Percentiles rank a stretch among this genome's conserved stretches.
These are phyloP conservation scores for Pachysandra terminalis DNA, from an alignment of 164 flowering plant species.

Conservation along the genomic window DNA sequence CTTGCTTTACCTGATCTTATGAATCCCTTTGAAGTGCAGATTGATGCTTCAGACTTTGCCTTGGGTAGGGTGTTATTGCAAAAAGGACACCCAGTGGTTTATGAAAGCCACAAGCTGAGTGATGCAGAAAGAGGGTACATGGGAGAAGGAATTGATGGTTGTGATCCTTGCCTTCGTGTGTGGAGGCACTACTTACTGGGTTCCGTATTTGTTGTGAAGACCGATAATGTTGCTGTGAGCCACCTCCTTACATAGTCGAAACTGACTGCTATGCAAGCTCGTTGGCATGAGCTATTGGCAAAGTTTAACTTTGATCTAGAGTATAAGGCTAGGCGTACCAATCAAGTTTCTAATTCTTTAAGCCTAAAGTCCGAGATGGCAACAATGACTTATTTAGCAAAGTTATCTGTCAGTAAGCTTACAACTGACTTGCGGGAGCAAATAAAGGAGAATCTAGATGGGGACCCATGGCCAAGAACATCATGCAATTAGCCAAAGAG, in stretches of 20 bases:
- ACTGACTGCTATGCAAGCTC: background rate
- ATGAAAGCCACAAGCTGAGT: background rate
- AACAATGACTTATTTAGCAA: too few relatives aligned
- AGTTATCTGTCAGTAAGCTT: background rate
- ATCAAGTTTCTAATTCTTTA: background rate
- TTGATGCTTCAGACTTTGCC: background rate
- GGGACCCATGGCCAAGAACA: background rate
- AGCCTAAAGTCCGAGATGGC: background rate
- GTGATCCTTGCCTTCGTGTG: background rate
- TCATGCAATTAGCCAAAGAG: background rate
- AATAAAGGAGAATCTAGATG: background rate
- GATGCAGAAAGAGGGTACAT: background rate
- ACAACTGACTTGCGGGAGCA: too few relatives aligned
- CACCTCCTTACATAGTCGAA: background rate
- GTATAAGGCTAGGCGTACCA: background rate
- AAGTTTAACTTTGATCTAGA: background rate
- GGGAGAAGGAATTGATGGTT: background rate
- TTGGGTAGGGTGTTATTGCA: background rate
- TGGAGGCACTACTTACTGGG: background rate
- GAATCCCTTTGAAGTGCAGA: background rate
- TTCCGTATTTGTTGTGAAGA: background rate
- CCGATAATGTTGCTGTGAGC: background rate
- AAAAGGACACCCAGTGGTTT: background rate
- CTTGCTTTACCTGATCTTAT: background rate
- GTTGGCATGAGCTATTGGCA: background rate